Percentiles rank a stretch among this genome's conserved stretches.
These are phyloP conservation scores for Populus tremula DNA, from an alignment of 345 rosid genomes.

Conservation along the genomic window DNA sequence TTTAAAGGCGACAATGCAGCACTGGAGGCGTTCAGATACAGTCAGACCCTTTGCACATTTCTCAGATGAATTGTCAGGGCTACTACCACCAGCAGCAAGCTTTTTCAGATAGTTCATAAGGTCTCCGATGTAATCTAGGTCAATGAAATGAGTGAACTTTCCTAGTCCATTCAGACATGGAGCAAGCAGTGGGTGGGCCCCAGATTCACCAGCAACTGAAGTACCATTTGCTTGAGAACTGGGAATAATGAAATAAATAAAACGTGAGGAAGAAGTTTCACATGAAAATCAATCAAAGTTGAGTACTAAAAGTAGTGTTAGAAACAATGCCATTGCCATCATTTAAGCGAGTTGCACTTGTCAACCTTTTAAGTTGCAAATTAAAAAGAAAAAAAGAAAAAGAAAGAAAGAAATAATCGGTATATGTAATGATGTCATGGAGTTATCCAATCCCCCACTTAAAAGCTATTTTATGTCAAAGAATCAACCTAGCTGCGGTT, in stretches of 20 bases:
- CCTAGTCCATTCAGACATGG: conserved; percentile 85
- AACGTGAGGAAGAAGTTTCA: background rate
- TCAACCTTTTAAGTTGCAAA: too few species aligned
- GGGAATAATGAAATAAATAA: conserved; percentile 16
- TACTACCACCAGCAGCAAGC: conserved; percentile 64
- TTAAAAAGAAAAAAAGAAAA: too few species aligned
- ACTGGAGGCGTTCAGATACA: conserved; percentile 71
- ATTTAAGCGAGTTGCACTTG: too few species aligned
- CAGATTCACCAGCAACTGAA: conserved; percentile 34
- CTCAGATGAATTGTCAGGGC: conserved; percentile 30
- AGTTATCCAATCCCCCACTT: background rate
- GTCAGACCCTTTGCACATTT: conserved; percentile 41
- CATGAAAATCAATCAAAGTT: background rate
- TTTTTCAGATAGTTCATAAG: conserved; percentile 80
- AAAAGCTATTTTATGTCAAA: background rate
- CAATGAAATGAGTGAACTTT: conserved; percentile 78
- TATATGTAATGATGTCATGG: background rate
- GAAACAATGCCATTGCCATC: too few species aligned
- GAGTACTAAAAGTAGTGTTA: background rate
- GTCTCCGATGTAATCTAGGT: conserved; percentile 83
- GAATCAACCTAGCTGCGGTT: conserved; percentile 48
- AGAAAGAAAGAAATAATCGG: too few species aligned
- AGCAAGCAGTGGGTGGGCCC: conserved; percentile 64
- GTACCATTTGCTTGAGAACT: conserved; percentile 47
- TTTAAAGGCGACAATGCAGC: conserved; percentile 93